A percentile compares a stretch with the other conserved stretches of the same genome.
Conservation (phyloP, 225 moss, liverwort and hornwort species). For the Rhytidiadelphus loreus region DNA sequence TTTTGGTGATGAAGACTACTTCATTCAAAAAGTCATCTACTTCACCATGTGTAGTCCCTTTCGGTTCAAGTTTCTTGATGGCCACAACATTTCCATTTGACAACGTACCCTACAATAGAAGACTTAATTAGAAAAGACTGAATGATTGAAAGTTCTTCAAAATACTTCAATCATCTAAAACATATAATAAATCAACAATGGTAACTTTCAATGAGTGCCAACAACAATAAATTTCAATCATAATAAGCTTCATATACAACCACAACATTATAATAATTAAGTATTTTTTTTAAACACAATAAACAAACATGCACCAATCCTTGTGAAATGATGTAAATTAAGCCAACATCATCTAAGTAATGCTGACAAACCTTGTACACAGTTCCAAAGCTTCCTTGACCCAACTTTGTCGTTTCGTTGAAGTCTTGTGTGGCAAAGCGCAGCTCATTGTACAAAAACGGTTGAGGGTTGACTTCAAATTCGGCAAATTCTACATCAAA, state of each 20-base stretch:
- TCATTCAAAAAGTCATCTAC: constrained; percentile 35
- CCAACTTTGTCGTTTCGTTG: background rate
- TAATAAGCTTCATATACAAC: background rate
- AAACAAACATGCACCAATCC: background rate
- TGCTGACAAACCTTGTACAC: background rate
- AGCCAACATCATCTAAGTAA: background rate
- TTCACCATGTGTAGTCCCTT: background rate
- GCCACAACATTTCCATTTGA: background rate
- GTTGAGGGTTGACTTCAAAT: constrained; percentile 8
- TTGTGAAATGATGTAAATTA: background rate
- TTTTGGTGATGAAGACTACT: constrained; percentile 24
- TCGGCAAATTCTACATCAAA: background rate
- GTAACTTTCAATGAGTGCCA: background rate
- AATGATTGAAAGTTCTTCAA: background rate
- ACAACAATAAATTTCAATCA: background rate
- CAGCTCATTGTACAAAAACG: background rate
- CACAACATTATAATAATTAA: background rate
- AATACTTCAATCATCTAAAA: background rate
- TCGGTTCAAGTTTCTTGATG: background rate
- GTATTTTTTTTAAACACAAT: background rate
- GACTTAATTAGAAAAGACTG: background rate
- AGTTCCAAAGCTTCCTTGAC: constrained; percentile 9
- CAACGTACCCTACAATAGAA: background rate
- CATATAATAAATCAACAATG: background rate
- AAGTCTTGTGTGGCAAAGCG: background rate